Evolutionary conservation across 331 rosid genomes (phyloP).

Genomic region (Malus hybrid): DNA sequence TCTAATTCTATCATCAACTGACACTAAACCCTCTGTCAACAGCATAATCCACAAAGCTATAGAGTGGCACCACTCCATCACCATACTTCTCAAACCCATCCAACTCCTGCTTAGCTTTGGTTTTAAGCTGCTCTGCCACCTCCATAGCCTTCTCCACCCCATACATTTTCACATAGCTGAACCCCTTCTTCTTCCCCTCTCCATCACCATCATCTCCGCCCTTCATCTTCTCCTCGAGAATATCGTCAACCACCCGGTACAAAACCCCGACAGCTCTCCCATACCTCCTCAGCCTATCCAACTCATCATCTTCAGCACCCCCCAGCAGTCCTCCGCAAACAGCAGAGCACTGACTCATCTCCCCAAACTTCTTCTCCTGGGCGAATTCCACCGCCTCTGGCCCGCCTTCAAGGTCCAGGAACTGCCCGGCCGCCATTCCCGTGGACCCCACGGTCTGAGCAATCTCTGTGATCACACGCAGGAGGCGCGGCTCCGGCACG

Average conservation of each 20-base stretch:
- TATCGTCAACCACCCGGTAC: slow-evolving; percentile 68
- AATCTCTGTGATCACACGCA: slow-evolving; percentile 79
- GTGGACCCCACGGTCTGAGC: slow-evolving; percentile 88
- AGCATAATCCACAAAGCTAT: slow-evolving; percentile 93
- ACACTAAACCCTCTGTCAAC: slow-evolving; percentile 64
- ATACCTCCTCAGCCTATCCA: slow-evolving; percentile 76
- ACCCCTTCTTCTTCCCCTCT: slow-evolving; percentile 35
- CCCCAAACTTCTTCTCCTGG: slow-evolving; percentile 90
- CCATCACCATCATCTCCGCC: slow-evolving; percentile 3
- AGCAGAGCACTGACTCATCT: slow-evolving; percentile 88
- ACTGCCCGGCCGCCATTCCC: slow-evolving; percentile 99
- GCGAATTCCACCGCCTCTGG: slow-evolving; percentile 60
- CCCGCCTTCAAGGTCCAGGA: slow-evolving; percentile 75
- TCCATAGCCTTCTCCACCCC: slow-evolving; percentile 78
- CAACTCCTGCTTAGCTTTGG: slow-evolving; percentile 65
- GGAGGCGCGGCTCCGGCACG: slow-evolving; percentile 60
- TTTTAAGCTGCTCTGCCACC: slow-evolving; percentile 69
- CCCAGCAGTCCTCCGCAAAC: slow-evolving; percentile 88
- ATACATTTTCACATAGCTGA: slow-evolving; percentile 62
- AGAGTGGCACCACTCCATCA: slow-evolving; percentile 62
- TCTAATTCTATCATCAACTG: not conserved
- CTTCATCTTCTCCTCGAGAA: slow-evolving; percentile 41
- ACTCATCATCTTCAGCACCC: slow-evolving; percentile 73
- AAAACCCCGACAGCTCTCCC: slow-evolving; percentile 92
- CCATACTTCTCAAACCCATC: slow-evolving; percentile 80